Conservation (phyloP, 768 basidiomycete genomes). For the Cyclocybe cylindracea region DNA sequence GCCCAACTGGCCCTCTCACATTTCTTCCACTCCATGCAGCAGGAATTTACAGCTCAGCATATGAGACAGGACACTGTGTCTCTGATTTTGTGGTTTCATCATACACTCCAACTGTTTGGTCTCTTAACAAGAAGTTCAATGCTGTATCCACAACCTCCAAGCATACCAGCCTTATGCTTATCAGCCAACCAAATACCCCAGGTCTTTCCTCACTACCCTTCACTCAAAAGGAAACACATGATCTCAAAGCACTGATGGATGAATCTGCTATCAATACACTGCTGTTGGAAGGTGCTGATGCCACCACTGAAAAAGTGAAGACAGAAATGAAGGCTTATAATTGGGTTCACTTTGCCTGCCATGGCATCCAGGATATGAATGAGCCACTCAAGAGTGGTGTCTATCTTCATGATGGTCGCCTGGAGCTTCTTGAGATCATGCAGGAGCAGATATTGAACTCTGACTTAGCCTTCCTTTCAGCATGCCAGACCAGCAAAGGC, state of each 20-base stretch:
- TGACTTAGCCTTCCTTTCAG: constrained; percentile 43
- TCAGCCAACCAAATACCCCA: constrained; percentile 13
- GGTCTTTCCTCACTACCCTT: constrained; percentile 5
- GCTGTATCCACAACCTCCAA: neutral
- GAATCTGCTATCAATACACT: neutral
- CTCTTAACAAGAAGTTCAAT: constrained; percentile 5
- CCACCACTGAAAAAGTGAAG: constrained; percentile 7
- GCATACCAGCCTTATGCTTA: constrained; percentile 3
- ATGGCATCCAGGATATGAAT: constrained; percentile 27
- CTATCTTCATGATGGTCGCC: constrained; percentile 18
- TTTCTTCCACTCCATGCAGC: constrained; percentile 23
- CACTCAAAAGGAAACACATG: neutral
- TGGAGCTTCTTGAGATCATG: constrained; percentile 22
- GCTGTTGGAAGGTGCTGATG: constrained; percentile 5
- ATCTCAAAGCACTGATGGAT: neutral
- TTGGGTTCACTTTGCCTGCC: constrained; percentile 38
- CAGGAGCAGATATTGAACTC: constrained; percentile 16
- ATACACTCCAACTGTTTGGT: constrained; percentile 20
- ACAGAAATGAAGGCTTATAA: neutral
- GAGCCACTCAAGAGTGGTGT: constrained; percentile 28
- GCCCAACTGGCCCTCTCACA: constrained; percentile 18
- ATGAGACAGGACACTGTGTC: constrained; percentile 1
- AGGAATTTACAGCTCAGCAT: constrained; percentile 11
- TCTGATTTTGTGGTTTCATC: constrained; percentile 21
- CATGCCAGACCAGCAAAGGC: constrained; percentile 20